These are phyloP conservation scores for Epipyxis sp. DNA, from an alignment of 108 stramenopile genomes.

Conservation along the genomic window DNA sequence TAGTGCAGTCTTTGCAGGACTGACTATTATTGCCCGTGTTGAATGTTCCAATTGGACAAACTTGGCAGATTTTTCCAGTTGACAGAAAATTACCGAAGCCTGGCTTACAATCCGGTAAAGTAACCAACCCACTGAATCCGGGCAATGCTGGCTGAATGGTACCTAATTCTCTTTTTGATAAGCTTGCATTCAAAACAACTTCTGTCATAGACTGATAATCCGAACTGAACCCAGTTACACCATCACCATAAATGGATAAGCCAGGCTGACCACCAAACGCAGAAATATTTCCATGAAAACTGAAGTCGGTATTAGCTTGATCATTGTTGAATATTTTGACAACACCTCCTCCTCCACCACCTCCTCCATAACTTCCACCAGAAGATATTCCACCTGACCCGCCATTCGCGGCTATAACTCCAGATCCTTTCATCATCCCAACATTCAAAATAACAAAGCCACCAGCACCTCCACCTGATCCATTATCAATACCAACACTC, in stretches of 20 bases:
- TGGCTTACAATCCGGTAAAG: conserved; percentile 1
- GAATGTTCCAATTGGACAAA: neutral
- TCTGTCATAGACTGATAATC: neutral
- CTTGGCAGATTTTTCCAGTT: neutral
- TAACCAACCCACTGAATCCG: neutral
- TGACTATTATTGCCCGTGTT: neutral
- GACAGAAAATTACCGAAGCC: conserved; percentile 1
- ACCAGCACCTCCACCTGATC: conserved; percentile 20
- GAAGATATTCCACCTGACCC: neutral
- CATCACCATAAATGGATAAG: neutral
- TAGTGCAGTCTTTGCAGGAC: neutral
- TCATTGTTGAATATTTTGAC: conserved; percentile 1
- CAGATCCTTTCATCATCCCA: neutral
- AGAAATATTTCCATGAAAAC: neutral
- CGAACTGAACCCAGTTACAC: neutral
- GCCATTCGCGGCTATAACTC: neutral
- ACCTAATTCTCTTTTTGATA: neutral
- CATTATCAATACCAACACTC: neutral
- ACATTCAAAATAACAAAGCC: neutral
- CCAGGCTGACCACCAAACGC: neutral
- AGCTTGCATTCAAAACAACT: neutral
- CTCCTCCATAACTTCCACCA: neutral
- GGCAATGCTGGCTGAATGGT: neutral
- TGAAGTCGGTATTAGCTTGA: neutral
- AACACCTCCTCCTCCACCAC: conserved; percentile 13